phyloP scores from a whole-genome alignment of 2,329 filamentous ascomycete species.

The Monosporascus sp. region DNA sequence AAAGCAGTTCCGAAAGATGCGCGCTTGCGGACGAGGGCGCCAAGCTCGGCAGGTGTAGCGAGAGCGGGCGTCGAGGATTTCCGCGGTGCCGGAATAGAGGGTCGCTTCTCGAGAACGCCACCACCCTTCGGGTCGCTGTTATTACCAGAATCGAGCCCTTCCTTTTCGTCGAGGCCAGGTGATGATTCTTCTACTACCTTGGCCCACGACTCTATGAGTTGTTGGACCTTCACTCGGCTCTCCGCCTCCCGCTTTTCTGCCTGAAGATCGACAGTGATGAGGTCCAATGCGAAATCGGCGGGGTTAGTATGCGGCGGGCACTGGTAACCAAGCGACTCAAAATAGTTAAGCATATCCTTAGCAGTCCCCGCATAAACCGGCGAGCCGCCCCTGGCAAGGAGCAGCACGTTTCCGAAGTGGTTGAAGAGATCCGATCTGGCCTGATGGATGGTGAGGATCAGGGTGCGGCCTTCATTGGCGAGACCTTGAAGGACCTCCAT shows the following conservation, averaged over 20 bases:
- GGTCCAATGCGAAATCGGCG: constrained; percentile 70
- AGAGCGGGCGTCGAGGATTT: constrained; percentile 39
- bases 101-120: constrained; percentile 9
- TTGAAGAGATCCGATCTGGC: constrained; percentile 67
- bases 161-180: constrained; percentile 22
- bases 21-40: constrained; percentile 58
- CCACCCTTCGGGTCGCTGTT: constrained; percentile 3
- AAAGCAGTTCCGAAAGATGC: constrained; percentile 58
- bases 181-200: constrained; percentile 6
- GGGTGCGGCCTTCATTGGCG: constrained; percentile 65
- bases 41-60: constrained; percentile 66
- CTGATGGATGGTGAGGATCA: constrained; percentile 75
- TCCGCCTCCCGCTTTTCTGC: constrained; percentile 55
- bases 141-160: constrained; percentile 13
- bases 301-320: constrained; percentile 69
- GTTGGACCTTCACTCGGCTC: constrained; percentile 56
- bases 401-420: constrained; percentile 65
- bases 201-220: constrained; percentile 55
- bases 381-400: constrained; percentile 64
- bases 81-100: constrained; percentile 24
- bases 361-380: constrained; percentile 63
- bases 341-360: constrained; percentile 59
- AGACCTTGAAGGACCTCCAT: constrained; percentile 67
- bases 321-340: constrained; percentile 51
- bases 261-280: constrained; percentile 72